Evolutionary conservation across 345 rosid genomes (phyloP).

Genomic region (Moricandia moricandioides): DNA sequence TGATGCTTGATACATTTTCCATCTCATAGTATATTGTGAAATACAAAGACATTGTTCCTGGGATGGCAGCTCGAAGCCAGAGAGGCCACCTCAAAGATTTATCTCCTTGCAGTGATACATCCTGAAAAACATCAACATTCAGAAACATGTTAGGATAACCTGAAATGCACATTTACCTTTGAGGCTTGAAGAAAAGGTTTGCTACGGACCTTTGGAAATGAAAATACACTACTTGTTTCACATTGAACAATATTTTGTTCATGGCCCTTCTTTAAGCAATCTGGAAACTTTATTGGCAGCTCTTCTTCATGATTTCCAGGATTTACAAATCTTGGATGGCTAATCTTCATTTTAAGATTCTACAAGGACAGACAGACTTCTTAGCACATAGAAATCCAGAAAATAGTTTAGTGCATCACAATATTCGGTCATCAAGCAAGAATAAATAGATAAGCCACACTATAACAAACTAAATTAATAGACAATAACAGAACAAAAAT

Average conservation of each 20-base stretch:
- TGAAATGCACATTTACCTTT: constrained; percentile 12
- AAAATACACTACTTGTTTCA: constrained; percentile 47
- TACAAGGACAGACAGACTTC: constrained; percentile 34
- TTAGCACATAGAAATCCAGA: constrained; percentile 22
- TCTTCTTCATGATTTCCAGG: constrained; percentile 52
- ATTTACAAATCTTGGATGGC: constrained; percentile 71
- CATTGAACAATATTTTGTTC: constrained; percentile 36
- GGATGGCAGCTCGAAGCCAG: constrained; percentile 92
- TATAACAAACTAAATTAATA: constrained; percentile 13
- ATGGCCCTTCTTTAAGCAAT: constrained; percentile 60
- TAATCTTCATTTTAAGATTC: constrained; percentile 94
- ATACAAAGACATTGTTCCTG: constrained; percentile 65
- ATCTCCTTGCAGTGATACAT: constrained; percentile 50
- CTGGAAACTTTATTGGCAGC: constrained; percentile 53
- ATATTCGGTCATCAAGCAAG: constrained; percentile 17
- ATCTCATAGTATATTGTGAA: constrained; percentile 83
- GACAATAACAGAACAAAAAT: constrained; percentile 9
- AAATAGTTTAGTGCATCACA: constrained; percentile 16
- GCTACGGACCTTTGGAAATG: constrained; percentile 79
- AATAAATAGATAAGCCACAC: constrained; percentile 5
- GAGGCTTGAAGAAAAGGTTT: constrained; percentile 20
- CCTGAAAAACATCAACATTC: constrained; percentile 50
- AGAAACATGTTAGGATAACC: constrained; percentile 24
- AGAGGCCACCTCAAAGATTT: constrained; percentile 79
- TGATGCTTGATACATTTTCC: constrained; percentile 61